Evolutionary conservation across 768 basidiomycete species (phyloP).

Genomic region (Collybia sp.): DNA sequence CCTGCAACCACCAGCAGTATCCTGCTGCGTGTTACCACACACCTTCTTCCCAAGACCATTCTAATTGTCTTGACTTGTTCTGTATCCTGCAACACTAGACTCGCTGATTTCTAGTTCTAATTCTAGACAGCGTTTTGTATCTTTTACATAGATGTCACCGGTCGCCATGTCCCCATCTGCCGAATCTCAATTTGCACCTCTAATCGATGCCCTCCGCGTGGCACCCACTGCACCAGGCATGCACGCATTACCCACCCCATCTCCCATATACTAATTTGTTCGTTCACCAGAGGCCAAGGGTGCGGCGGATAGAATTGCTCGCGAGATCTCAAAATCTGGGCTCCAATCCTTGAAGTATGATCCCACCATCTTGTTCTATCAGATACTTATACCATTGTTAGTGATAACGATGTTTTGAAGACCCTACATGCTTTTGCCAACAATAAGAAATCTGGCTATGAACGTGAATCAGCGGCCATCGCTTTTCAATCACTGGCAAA

Average conservation of each 20-base stretch:
- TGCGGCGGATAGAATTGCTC: slow-evolving; percentile 76
- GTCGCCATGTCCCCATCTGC: slow-evolving; percentile 41
- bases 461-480: slow-evolving; percentile 83
- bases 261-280: slow-evolving; percentile 7
- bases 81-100: slow-evolving; percentile 8
- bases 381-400: slow-evolving; percentile 19
- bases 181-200: slow-evolving; percentile 37
- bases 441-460: slow-evolving; percentile 85
- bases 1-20: too few relatives aligned
- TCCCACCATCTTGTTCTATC: background rate
- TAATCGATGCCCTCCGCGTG: slow-evolving; percentile 46
- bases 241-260: slow-evolving; percentile 9
- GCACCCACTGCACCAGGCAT: slow-evolving; percentile 63
- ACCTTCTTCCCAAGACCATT: too few relatives aligned
- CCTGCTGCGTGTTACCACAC: too few relatives aligned
- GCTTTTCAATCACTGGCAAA: slow-evolving; percentile 72
- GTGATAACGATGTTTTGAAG: slow-evolving; percentile 57
- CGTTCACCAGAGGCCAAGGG: slow-evolving; percentile 68
- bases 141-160: slow-evolving; percentile 46
- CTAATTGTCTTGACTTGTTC: too few relatives aligned
- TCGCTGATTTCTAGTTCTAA: slow-evolving; percentile 16
- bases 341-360: slow-evolving; percentile 56
- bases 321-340: slow-evolving; percentile 62
- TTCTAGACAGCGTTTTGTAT: slow-evolving; percentile 8
- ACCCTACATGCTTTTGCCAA: slow-evolving; percentile 65